Base-by-base conservation (phyloP, 148 eudicot species). In the Camellia japonica region DNA sequence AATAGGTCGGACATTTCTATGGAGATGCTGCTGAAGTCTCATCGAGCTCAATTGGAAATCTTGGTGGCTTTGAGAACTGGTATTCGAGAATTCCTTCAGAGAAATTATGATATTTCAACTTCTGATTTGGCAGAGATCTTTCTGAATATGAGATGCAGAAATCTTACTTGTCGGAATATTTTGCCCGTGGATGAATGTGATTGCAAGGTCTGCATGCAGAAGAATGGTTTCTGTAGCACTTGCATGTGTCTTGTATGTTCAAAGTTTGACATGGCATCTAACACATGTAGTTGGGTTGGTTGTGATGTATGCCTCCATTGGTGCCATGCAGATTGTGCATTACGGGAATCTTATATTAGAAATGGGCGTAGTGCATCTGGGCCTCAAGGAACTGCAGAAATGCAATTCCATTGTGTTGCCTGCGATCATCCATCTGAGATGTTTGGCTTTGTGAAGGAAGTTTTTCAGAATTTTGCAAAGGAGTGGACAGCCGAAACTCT, bases 221-320 rank as follows among this genome's bases (percentile, higher is more conserved):
- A 87, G 81, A 89, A 88, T 66, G 98, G 97, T 8, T 92, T 89
- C 78, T 96, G 99, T 83, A 87, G 97, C 78, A 83, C 84, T 78
- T 96, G 99, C 86, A 96, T 96, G 99, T 96, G 99, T 80, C 93
- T 96, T 80, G 87, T 90, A 49, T 96, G 99, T 81, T 93, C 93
- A 7, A 93, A 96, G 85, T 96, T 93, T 82, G 99, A 96, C 86
- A 92, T 86, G 78, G 99, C 99, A 13, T 85, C 90, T 47, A 96
- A 93, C 86, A 96, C 99, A 1, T 96, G 99, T 89, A 90, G 99
- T 83, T 96, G 99, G 99, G 99, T 96, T 61, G 99, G 99, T 49
- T 96, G 99, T 81, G 99, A 96, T 79, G 89, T 92, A 52, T 96
- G 99, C 84, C 81, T 90, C 64, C 99, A 96, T 84, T 96, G 99